Evolutionary conservation across 2,329 filamentous ascomycete species (phyloP).

Genomic region (Diaporthe caulivora): DNA sequence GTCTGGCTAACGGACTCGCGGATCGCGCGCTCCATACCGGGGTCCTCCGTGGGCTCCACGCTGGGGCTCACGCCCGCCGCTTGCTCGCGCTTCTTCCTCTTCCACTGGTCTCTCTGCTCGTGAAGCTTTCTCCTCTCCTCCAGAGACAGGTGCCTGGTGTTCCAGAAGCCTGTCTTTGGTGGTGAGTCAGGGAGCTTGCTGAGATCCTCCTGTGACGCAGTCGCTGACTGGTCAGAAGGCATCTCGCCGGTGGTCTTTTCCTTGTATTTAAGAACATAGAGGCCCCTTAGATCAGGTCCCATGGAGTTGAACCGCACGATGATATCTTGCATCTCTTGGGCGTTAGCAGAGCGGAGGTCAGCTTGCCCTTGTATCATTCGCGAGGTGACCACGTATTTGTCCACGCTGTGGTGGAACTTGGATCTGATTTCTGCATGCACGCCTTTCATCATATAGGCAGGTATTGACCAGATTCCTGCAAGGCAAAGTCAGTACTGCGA

Average conservation of each 20-base stretch:
- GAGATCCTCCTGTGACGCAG: conserved; percentile 13
- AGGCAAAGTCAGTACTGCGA: conserved; percentile 27
- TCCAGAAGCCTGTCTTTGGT: conserved; percentile 60
- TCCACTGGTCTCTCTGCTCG: conserved; percentile 60
- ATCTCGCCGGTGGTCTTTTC: conserved; percentile 53
- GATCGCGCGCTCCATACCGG: conserved; percentile 80
- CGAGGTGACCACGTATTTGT: conserved; percentile 84
- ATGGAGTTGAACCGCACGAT: conserved; percentile 73
- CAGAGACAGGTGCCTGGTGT: conserved; percentile 60
- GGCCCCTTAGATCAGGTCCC: conserved; percentile 70
- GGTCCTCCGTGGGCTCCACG: conserved; percentile 53
- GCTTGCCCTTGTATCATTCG: conserved; percentile 81
- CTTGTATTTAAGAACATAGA: conserved; percentile 66
- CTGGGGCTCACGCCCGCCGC: conserved; percentile 26
- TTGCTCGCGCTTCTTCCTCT: conserved; percentile 48
- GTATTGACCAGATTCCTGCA: conserved; percentile 74
- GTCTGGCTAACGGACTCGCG: conserved; percentile 76
- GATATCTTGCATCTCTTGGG: conserved; percentile 73
- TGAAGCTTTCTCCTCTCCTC: conserved; percentile 66
- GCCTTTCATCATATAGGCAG: conserved; percentile 86
- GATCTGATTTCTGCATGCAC: conserved; percentile 83
- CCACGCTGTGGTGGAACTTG: conserved; percentile 75
- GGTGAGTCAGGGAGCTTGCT: conserved; percentile 35
- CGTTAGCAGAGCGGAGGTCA: conserved; percentile 67
- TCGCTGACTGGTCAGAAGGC: conserved; percentile 42